Evolutionary conservation across 768 basidiomycete species (phyloP).

Genomic region (Pisolithus sp.): DNA sequence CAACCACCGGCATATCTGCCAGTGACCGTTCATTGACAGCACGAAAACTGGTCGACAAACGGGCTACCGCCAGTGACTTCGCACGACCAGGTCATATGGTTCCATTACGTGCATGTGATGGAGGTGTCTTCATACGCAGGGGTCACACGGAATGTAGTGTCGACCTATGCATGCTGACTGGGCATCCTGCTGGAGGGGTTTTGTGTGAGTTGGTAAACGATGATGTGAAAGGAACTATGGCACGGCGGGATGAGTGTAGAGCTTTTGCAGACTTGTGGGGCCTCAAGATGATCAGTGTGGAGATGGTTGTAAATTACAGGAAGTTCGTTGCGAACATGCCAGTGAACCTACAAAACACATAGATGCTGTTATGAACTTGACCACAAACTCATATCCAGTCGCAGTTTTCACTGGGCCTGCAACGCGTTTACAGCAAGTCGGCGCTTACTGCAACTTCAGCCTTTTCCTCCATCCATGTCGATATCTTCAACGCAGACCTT

Average conservation of each 20-base stretch:
- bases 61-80: conserved; percentile 59
- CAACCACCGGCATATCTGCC: conserved; percentile 94
- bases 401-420: too few relatives aligned
- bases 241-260: conserved; percentile 88
- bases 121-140: conserved; percentile 79
- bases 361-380: too few relatives aligned
- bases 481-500: too few relatives aligned
- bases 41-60: conserved; percentile 67
- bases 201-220: conserved; percentile 96
- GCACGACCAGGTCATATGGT: conserved; percentile 94
- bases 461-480: too few relatives aligned
- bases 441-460: too few relatives aligned
- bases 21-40: conserved; percentile 89
- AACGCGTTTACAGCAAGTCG: too few relatives aligned
- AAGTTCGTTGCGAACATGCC: not conserved
- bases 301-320: conserved; percentile 57
- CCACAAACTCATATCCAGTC: too few relatives aligned
- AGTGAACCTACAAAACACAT: too few relatives aligned
- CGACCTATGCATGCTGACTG: conserved; percentile 76
- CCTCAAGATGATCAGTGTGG: conserved; percentile 91
- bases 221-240: conserved; percentile 84
- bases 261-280: conserved; percentile 87
- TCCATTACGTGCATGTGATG: conserved; percentile 78
- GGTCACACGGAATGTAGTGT: conserved; percentile 93
- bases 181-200: conserved; percentile 59